These are phyloP conservation scores for Cornus florida DNA, from an alignment of 148 eudicot species.

Conservation along the genomic window DNA sequence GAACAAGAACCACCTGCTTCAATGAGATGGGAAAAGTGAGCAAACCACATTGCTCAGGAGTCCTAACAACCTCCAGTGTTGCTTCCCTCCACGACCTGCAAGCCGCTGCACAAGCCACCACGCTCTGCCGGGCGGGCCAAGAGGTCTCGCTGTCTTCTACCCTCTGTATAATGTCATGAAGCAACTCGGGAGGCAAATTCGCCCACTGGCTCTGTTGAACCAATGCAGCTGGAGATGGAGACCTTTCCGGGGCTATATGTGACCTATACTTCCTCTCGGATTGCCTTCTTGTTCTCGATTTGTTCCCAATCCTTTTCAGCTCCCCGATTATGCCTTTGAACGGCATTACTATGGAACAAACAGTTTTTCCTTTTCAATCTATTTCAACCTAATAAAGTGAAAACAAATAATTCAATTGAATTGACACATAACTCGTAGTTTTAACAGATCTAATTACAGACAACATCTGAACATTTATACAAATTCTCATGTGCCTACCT, in stretches of 20 bases:
- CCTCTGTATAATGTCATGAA: conserved; percentile 47
- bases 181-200: conserved; percentile 51
- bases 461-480: not conserved
- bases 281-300: conserved; percentile 16
- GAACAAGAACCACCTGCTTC: conserved; percentile 39
- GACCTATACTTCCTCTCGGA: conserved; percentile 30
- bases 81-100: conserved; percentile 50
- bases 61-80: conserved; percentile 36
- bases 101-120: conserved; percentile 50
- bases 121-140: conserved; percentile 54
- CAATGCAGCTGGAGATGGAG: conserved; percentile 18
- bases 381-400: not conserved
- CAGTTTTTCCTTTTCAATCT: conserved; percentile 1
- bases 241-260: conserved; percentile 36
- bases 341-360: conserved; percentile 16
- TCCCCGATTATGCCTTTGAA: conserved; percentile 31
- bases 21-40: conserved; percentile 57
- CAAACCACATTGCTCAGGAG: conserved; percentile 62
- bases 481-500: too few species aligned
- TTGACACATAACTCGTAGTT: not conserved
- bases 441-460: conserved; percentile 4
- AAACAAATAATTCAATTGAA: not conserved
- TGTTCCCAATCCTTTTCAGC: conserved; percentile 18
- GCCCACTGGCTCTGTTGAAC: conserved; percentile 43
- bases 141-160: conserved; percentile 35